Percentiles rank a stretch among this genome's conserved stretches.
Evolutionary conservation across 2,329 filamentous ascomycete genomes (phyloP).

Genomic region (Neonectria punicea): DNA sequence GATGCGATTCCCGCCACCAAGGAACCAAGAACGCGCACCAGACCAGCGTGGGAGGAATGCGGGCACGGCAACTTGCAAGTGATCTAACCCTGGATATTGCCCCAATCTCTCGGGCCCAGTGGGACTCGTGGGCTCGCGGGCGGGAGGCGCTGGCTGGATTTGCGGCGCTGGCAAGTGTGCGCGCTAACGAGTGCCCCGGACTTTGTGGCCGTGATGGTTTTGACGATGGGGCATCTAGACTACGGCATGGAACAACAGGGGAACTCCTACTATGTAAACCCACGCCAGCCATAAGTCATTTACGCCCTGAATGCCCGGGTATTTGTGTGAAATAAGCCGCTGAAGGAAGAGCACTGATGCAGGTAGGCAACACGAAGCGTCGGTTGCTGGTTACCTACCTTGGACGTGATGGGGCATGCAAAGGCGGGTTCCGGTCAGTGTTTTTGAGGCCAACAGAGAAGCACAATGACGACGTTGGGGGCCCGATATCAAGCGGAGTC

Average conservation of each 20-base stretch:
- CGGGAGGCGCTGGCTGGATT: slow-evolving; percentile 31
- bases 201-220: slow-evolving; percentile 8
- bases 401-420: background rate
- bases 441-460: slow-evolving; percentile 4
- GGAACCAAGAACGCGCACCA: background rate
- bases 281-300: too few species aligned
- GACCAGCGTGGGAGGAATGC: slow-evolving; percentile 13
- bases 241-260: too few species aligned
- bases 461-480: slow-evolving; percentile 35
- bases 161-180: slow-evolving; percentile 23
- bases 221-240: background rate
- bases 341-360: slow-evolving; percentile 12
- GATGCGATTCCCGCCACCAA: slow-evolving; percentile 25
- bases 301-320: too few species aligned
- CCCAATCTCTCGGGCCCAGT: slow-evolving; percentile 40
- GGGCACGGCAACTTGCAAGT: slow-evolving; percentile 5
- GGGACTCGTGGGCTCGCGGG: slow-evolving; percentile 26
- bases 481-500: slow-evolving; percentile 22
- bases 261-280: too few species aligned
- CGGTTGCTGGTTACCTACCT: background rate
- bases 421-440: background rate
- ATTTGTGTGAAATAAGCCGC: slow-evolving; percentile 18
- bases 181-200: slow-evolving; percentile 36
- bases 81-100: slow-evolving; percentile 23
- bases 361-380: slow-evolving; percentile 16